Conservation (phyloP, 192 early-diverging fungal genomes). For the Linnemannia schmuckeri region DNA sequence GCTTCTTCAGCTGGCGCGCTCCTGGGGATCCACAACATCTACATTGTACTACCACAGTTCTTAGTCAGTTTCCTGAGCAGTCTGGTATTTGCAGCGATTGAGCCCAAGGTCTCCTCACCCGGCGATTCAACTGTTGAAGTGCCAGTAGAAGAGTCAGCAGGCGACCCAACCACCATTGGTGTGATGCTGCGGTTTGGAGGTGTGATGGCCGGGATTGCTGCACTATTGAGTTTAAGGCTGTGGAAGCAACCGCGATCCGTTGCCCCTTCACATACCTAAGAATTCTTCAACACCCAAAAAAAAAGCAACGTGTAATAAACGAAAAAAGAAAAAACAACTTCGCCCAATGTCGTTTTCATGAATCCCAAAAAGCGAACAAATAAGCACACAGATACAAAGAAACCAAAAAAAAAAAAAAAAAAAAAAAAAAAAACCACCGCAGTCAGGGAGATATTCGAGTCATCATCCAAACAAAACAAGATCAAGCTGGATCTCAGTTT, state of each 20-base stretch:
- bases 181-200: conserved; percentile 69
- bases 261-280: not conserved
- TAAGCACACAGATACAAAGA: not conserved
- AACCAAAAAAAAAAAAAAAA: too few species aligned
- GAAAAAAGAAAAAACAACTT: not conserved
- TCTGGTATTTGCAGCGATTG: conserved; percentile 85
- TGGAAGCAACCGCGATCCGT: conserved; percentile 48
- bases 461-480: conserved; percentile 9
- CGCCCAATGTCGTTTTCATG: not conserved
- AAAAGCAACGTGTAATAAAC: not conserved
- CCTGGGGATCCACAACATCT: conserved; percentile 96
- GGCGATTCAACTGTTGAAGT: not conserved
- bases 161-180: conserved; percentile 63
- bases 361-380: not conserved
- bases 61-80: conserved; percentile 86
- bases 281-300: not conserved
- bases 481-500: conserved; percentile 5
- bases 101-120: conserved; percentile 27
- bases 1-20: conserved; percentile 76
- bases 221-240: conserved; percentile 45
- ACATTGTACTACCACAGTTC: conserved; percentile 94
- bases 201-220: conserved; percentile 68
- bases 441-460: not conserved
- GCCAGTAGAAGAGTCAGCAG: not conserved
- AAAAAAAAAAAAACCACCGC: not conserved